Evolutionary conservation across 306 rosid genomes (phyloP).

Genomic region (Malus sieversii): DNA sequence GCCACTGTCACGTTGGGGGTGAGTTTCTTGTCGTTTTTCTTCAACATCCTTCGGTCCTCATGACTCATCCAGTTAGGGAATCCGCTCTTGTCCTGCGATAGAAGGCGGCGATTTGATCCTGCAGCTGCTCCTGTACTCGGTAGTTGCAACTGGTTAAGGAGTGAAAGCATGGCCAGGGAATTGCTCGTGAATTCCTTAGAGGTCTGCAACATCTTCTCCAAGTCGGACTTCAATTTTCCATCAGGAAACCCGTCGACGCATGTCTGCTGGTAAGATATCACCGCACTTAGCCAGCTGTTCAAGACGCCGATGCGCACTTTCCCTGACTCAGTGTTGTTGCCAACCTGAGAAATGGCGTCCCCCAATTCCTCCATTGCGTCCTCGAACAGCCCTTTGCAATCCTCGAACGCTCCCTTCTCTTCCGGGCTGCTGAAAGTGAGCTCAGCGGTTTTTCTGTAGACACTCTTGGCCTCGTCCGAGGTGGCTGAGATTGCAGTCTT

Average conservation of each 20-base stretch:
- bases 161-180: conserved; percentile 52
- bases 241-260: conserved; percentile 75
- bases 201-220: conserved; percentile 22
- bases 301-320: conserved; percentile 28
- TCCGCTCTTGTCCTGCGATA: conserved; percentile 29
- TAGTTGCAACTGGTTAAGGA: conserved; percentile 23
- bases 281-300: conserved; percentile 81
- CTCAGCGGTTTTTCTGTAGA: conserved; percentile 17
- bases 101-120: conserved; percentile 26
- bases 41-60: conserved; percentile 54
- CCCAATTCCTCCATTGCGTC: conserved; percentile 51
- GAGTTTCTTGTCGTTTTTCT: conserved; percentile 41
- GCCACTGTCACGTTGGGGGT: conserved; percentile 73
- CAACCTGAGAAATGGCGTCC: conserved; percentile 18
- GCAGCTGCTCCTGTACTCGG: background rate
- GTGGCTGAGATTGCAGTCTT: conserved; percentile 33
- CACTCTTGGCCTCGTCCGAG: conserved; percentile 30
- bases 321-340: background rate
- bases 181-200: conserved; percentile 61
- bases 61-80: conserved; percentile 51
- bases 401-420: conserved; percentile 62
- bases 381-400: conserved; percentile 42
- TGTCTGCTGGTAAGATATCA: conserved; percentile 58
- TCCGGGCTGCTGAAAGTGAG: conserved; percentile 25
- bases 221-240: conserved; percentile 40